Conservation (phyloP, 768 basidiomycete species). For the Lactifluus piperatus region DNA sequence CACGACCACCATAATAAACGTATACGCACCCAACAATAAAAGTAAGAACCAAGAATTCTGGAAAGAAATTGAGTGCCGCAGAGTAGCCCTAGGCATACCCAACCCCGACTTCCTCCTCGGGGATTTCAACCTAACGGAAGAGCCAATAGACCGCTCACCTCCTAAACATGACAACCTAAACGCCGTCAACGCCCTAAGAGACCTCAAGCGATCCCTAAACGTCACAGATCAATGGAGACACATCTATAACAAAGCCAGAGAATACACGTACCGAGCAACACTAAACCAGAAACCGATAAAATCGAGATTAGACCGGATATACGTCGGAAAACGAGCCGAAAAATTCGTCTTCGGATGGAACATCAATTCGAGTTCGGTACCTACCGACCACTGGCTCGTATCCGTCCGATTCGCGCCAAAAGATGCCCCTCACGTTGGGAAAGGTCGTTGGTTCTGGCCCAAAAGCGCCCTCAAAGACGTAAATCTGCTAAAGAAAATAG, state of each 20-base stretch:
- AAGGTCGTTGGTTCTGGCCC: not conserved
- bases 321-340: not conserved
- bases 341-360: not conserved
- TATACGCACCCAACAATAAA: not conserved
- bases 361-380: not conserved
- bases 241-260: not conserved
- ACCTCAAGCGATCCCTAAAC: no score
- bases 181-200: not conserved
- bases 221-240: not conserved
- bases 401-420: not conserved
- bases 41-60: not conserved
- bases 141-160: not conserved
- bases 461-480: not conserved
- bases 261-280: not conserved
- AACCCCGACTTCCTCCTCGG: not conserved
- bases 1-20: not conserved
- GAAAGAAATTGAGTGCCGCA: not conserved
- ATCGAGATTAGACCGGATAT: not conserved
- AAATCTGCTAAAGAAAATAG: not conserved
- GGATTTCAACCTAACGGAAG: not conserved
- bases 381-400: not conserved
- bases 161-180: not conserved
- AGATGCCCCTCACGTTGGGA: not conserved
- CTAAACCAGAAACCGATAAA: not conserved
- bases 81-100: not conserved